These are phyloP conservation scores for Diaporthe sp. DNA, from an alignment of 2,329 filamentous ascomycete genomes.

Conservation along the genomic window DNA sequence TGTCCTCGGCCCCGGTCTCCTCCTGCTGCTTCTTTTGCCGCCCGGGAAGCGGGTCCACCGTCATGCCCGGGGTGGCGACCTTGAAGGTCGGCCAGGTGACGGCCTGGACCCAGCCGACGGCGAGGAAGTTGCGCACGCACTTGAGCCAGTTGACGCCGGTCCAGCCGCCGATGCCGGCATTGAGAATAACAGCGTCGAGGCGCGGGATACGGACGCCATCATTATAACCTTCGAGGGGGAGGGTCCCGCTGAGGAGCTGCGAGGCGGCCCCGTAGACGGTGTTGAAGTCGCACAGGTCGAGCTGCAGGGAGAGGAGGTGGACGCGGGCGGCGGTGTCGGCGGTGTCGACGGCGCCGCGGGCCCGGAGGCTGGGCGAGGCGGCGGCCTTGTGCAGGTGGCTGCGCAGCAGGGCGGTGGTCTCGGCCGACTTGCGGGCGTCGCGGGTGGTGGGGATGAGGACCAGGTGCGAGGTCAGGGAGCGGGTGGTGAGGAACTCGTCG, in stretches of 20 bases:
- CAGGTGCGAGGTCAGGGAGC: constrained; percentile 74
- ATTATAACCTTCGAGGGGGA: constrained; percentile 54
- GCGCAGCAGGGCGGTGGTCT: constrained; percentile 74
- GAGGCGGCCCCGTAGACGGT: constrained; percentile 61
- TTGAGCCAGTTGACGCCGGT: constrained; percentile 76
- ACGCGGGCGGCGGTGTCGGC: constrained; percentile 59
- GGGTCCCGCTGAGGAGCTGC: constrained; percentile 53
- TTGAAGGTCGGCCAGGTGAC: constrained; percentile 86
- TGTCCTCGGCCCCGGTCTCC: neutral
- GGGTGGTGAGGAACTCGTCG: constrained; percentile 84
- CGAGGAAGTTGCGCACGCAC: constrained; percentile 66
- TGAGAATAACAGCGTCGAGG: constrained; percentile 83
- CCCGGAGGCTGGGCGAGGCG: constrained; percentile 51
- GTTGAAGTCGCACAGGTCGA: constrained; percentile 70
- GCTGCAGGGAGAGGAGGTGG: constrained; percentile 67
- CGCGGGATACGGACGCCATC: constrained; percentile 68
- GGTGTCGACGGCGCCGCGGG: constrained; percentile 52
- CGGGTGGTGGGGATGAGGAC: constrained; percentile 88
- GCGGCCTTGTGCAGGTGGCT: constrained; percentile 66
- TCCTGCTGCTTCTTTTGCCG: constrained; percentile 49
- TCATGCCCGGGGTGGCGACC: constrained; percentile 61
- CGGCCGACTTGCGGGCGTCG: constrained; percentile 76
- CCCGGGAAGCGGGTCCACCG: constrained; percentile 61
- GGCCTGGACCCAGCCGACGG: constrained; percentile 70
- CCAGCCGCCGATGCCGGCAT: constrained; percentile 92